A percentile compares a stretch with the other conserved stretches of the same genome.
Conservation (phyloP, 2,329 filamentous ascomycete genomes). For the Hypoxylon sp. region DNA sequence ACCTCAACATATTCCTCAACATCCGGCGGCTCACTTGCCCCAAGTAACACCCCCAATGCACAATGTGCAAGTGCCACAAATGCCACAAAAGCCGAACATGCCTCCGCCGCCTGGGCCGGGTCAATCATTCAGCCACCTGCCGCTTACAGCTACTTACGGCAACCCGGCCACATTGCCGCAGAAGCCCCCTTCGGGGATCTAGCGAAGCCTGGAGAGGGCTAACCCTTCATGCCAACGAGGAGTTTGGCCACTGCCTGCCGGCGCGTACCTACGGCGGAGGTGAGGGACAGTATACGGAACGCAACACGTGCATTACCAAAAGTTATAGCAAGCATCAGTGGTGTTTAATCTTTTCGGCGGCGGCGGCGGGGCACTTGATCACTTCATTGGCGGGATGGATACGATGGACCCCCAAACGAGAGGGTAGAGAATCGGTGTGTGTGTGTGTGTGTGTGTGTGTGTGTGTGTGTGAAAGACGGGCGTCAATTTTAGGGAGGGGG, state of each 20-base stretch:
- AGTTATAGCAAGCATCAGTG: slow-evolving; percentile 48
- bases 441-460: no score
- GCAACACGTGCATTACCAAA: slow-evolving; percentile 45
- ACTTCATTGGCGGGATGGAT: slow-evolving; percentile 41
- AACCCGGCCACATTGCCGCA: slow-evolving; percentile 71
- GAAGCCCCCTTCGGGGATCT: slow-evolving; percentile 66
- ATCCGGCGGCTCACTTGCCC: slow-evolving; percentile 57
- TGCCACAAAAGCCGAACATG: slow-evolving; percentile 60
- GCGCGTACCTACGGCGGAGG: background rate
- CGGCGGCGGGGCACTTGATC: slow-evolving; percentile 30
- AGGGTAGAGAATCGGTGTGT: slow-evolving; percentile 36
- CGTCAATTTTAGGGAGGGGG: slow-evolving; percentile 47
- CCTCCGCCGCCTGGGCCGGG: slow-evolving; percentile 50
- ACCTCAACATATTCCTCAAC: slow-evolving; percentile 54
- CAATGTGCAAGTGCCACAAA: slow-evolving; percentile 19
- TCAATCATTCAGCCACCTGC: slow-evolving; percentile 65
- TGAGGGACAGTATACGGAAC: slow-evolving; percentile 15
- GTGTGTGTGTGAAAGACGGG: slow-evolving; percentile 41
- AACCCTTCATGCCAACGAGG: no score
- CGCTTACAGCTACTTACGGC: slow-evolving; percentile 59
- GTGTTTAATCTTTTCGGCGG: slow-evolving; percentile 46
- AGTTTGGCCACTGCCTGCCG: no score
- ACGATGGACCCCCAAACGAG: slow-evolving; percentile 38
- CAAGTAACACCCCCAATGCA: slow-evolving; percentile 53
- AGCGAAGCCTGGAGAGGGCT: slow-evolving; percentile 47